A percentile compares a stretch with the other conserved stretches of the same genome.
Evolutionary conservation across 2,329 filamentous ascomycete species (phyloP).

Genomic region (Alternaria brassicae): DNA sequence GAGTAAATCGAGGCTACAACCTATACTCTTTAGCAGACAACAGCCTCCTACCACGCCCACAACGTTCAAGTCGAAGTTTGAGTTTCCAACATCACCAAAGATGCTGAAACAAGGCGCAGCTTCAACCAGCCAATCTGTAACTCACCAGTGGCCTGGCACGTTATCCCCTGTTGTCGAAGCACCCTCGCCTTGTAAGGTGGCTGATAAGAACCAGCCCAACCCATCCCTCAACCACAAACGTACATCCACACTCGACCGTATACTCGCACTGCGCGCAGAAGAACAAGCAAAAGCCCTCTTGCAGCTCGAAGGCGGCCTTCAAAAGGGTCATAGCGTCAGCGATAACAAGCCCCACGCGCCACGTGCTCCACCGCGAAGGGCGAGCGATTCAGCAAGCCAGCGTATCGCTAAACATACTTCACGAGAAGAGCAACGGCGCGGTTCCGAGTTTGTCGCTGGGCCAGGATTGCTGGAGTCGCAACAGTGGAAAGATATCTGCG

Average conservation of each 20-base stretch:
- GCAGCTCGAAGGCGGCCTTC: background rate
- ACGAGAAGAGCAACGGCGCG: background rate
- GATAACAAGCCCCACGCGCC: background rate
- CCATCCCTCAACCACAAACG: background rate
- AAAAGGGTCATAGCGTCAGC: background rate
- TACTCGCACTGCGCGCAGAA: background rate
- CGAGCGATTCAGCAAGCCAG: background rate
- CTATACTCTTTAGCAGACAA: too few relatives aligned
- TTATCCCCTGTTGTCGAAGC: background rate
- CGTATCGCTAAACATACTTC: background rate
- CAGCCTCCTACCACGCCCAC: rapidly evolving
- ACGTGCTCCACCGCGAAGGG: too few relatives aligned
- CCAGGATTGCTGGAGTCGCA: rapidly evolving
- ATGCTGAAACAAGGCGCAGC: background rate
- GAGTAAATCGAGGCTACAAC: background rate
- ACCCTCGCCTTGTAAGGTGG: background rate
- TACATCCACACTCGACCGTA: constrained; percentile 1
- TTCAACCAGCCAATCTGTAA: background rate
- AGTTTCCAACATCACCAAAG: background rate
- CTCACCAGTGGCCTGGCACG: background rate
- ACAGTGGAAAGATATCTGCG: background rate
- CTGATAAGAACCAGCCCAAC: background rate
- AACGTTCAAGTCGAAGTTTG: too few relatives aligned
- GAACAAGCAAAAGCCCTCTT: constrained; percentile 7
- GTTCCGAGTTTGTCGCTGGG: background rate